Conservation (phyloP, 352 stramenopile species). For the Phytophthora pisi region DNA sequence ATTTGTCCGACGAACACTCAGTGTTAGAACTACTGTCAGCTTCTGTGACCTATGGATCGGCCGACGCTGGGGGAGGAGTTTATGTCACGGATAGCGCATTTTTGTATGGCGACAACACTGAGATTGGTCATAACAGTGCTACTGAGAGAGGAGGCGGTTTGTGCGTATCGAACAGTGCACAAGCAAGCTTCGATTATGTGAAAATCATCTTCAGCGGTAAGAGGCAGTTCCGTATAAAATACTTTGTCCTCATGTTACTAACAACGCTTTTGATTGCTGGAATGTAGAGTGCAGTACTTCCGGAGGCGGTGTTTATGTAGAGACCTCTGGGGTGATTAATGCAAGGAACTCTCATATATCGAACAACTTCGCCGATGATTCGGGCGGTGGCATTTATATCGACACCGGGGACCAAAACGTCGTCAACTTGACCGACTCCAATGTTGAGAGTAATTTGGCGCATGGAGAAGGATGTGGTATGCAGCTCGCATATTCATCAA, state of each 20-base stretch:
- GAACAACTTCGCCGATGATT: slow-evolving; percentile 63
- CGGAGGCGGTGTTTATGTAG: slow-evolving; percentile 56
- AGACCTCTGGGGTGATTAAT: slow-evolving; percentile 35
- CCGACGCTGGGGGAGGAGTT: slow-evolving; percentile 51
- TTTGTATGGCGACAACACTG: slow-evolving; percentile 28
- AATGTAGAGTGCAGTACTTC: slow-evolving; percentile 52
- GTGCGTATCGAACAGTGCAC: slow-evolving; percentile 34
- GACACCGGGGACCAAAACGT: slow-evolving; percentile 53
- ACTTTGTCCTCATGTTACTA: background rate
- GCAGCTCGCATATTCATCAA: background rate
- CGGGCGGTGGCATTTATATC: slow-evolving; percentile 59
- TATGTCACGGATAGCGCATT: slow-evolving; percentile 38
- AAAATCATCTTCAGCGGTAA: slow-evolving; percentile 48
- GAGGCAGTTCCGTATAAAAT: background rate
- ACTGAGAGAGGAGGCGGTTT: slow-evolving; percentile 58
- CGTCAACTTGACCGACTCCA: slow-evolving; percentile 34
- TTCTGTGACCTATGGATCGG: slow-evolving; percentile 42
- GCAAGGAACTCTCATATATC: slow-evolving; percentile 35
- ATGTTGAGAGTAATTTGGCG: slow-evolving; percentile 44
- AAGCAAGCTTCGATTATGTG: slow-evolving; percentile 34
- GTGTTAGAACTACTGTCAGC: slow-evolving; percentile 27
- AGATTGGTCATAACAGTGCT: slow-evolving; percentile 47
- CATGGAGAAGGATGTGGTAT: slow-evolving; percentile 56
- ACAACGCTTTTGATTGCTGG: background rate
- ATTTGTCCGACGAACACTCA: slow-evolving; percentile 31